Evolutionary conservation across 2,329 filamentous ascomycete species (phyloP).

Genomic region (Fonsecaea nubica): DNA sequence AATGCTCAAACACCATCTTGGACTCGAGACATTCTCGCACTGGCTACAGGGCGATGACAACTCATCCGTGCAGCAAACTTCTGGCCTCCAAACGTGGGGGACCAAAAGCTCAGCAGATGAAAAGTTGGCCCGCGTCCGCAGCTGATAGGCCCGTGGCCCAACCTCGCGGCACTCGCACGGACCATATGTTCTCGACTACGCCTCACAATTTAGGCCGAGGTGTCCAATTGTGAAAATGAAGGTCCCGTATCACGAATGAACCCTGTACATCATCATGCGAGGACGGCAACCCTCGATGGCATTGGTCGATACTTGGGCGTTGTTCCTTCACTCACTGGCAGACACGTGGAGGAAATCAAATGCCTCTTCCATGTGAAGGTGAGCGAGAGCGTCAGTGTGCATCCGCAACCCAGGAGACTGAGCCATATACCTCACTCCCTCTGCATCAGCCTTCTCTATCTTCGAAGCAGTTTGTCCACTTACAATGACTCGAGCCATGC

Average conservation of each 20-base stretch:
- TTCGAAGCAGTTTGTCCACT: neutral
- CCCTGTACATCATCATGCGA: slow-evolving; percentile 1
- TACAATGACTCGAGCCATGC: neutral
- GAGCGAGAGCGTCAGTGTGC: neutral
- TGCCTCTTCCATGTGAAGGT: neutral
- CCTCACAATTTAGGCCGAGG: neutral
- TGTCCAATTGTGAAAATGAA: neutral
- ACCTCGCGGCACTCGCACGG: neutral
- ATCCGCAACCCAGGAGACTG: neutral
- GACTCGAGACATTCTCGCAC: neutral
- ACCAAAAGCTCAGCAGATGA: neutral
- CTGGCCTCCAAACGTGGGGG: neutral
- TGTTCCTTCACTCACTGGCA: slow-evolving; percentile 17
- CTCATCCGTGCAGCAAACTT: neutral
- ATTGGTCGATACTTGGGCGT: neutral
- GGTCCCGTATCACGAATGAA: neutral
- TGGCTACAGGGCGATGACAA: neutral
- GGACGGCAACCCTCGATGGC: neutral
- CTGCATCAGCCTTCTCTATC: neutral
- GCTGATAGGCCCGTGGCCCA: neutral
- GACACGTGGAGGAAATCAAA: slow-evolving; percentile 5
- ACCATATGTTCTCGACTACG: slow-evolving; percentile 9
- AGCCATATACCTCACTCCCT: neutral
- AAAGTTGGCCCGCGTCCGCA: neutral
- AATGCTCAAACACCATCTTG: neutral